Evolutionary conservation across 169 alveolate genomes (phyloP).

Genomic region (Plasmodium coatneyi): DNA sequence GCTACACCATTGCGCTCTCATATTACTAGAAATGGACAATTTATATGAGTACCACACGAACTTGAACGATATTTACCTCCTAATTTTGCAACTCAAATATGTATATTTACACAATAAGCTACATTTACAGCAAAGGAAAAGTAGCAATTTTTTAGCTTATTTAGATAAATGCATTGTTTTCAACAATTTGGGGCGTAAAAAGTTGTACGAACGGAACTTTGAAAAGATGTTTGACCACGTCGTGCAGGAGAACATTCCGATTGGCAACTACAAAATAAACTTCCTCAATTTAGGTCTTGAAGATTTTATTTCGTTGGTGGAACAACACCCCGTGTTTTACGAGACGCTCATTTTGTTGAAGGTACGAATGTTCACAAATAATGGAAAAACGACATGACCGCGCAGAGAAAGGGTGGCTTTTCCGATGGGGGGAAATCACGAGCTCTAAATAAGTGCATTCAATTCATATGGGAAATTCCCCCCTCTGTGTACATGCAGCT

Average conservation of each 20-base stretch:
- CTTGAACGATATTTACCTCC: conserved; percentile 29
- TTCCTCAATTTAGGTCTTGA: conserved; percentile 37
- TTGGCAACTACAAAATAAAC: conserved; percentile 25
- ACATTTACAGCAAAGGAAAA: conserved; percentile 1
- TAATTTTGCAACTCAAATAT: conserved; percentile 56
- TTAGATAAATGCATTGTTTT: conserved; percentile 16
- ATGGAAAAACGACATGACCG: background rate
- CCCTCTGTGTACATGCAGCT: background rate
- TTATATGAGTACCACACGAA: conserved; percentile 9
- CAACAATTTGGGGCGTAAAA: background rate
- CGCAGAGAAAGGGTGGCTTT: background rate
- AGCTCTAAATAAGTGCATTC: background rate
- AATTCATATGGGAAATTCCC: background rate
- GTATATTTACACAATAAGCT: conserved; percentile 45
- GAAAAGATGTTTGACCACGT: conserved; percentile 40
- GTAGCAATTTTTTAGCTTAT: conserved; percentile 7
- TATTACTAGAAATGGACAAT: conserved; percentile 42
- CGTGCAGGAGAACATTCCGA: conserved; percentile 8
- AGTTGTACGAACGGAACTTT: conserved; percentile 1
- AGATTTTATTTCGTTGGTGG: conserved; percentile 27
- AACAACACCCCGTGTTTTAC: conserved; percentile 45
- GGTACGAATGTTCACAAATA: conserved; percentile 10
- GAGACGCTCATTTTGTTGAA: conserved; percentile 59
- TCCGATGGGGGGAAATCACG: background rate
- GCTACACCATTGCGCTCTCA: conserved; percentile 55